Base-by-base conservation (phyloP, 441 rosid genomes). In the Adansonia madagascariensis region DNA sequence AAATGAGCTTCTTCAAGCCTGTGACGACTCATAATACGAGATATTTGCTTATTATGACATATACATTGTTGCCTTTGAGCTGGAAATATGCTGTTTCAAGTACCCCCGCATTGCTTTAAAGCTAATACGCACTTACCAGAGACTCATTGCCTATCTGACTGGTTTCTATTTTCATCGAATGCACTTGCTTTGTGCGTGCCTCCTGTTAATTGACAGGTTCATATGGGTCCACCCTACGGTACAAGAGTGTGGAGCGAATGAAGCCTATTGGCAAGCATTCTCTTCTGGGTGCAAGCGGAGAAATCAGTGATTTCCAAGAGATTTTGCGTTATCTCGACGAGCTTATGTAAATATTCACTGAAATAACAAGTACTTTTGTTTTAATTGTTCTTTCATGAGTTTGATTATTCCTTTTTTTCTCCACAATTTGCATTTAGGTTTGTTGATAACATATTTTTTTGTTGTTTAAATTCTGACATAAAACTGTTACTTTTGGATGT, bases 281-380 rank as follows among this genome's bases (percentile, higher is more conserved):
- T 80, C 93, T 94, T 76, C 89, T 97, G 20, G 98, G 99, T 71
- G 99, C 95, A 27, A 91, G 98, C 35, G 99, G 99, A 78, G 99
- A 97, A 82, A 85, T 93, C 43, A 94, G 98, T 66, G 98, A 97
- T 89, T 97, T 97, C 79, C 97, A 94, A 85, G 99, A 97, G 86
- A 91, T 97, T 65, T 84, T 92, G 71, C 91, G 83, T 56, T 86
- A 86, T 80, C 98, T 97, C 46, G 98, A 97, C 83, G 97, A 94
- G 83, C 98, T 94, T 41, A 85, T 93, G 99, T 97, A 89, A 86
- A 35, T 35, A 35, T 4, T 35, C 39, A 35, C 39, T 35, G 39
- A 35, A 35, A 35, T 64, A 43, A 12, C 1, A 22, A 69, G 71
- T 22, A 14, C 11, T 68, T 56, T 78, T 68, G 35, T 11, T 12